A percentile compares a stretch with the other conserved stretches of the same genome.
Evolutionary conservation across 2,329 filamentous ascomycete species (phyloP).

Genomic region (Diaporthe batatas): DNA sequence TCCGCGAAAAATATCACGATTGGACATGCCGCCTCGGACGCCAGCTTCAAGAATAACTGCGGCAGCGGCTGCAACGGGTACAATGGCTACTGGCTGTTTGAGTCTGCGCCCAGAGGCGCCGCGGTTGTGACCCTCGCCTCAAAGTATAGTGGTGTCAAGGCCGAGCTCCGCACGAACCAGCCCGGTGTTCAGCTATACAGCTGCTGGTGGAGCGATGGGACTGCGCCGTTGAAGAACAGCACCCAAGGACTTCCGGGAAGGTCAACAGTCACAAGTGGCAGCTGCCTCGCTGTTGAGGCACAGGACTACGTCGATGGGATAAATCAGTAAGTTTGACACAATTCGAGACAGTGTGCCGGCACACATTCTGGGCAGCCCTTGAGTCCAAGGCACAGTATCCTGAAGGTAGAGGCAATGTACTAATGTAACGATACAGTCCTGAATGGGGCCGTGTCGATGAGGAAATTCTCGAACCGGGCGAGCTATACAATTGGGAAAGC

Average conservation of each 20-base stretch:
- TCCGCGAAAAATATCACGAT: constrained; percentile 70
- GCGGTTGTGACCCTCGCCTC: constrained; percentile 69
- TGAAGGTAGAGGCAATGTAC: neutral
- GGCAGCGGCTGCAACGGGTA: constrained; percentile 78
- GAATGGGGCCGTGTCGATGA: constrained; percentile 20
- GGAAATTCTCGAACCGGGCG: neutral
- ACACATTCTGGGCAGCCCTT: neutral
- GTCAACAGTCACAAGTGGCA: constrained; percentile 60
- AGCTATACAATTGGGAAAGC: constrained; percentile 11
- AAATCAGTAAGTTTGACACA: constrained; percentile 68
- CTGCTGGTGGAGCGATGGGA: constrained; percentile 69
- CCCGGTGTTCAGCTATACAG: constrained; percentile 79
- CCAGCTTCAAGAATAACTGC: constrained; percentile 73
- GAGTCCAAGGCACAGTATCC: rapidly evolving
- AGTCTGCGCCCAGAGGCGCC: constrained; percentile 55
- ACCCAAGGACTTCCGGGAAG: constrained; percentile 63
- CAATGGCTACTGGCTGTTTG: constrained; percentile 70
- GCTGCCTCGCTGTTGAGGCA: constrained; percentile 81
- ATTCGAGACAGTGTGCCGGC: no score
- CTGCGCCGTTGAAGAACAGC: constrained; percentile 64
- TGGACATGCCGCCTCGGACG: constrained; percentile 69
- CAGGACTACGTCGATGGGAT: constrained; percentile 84
- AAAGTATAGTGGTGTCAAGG: constrained; percentile 74
- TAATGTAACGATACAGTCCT: neutral
- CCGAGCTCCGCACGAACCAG: constrained; percentile 79